phyloP scores from a whole-genome alignment of 306 rosid genomes.

The Prosopis cineraria region DNA sequence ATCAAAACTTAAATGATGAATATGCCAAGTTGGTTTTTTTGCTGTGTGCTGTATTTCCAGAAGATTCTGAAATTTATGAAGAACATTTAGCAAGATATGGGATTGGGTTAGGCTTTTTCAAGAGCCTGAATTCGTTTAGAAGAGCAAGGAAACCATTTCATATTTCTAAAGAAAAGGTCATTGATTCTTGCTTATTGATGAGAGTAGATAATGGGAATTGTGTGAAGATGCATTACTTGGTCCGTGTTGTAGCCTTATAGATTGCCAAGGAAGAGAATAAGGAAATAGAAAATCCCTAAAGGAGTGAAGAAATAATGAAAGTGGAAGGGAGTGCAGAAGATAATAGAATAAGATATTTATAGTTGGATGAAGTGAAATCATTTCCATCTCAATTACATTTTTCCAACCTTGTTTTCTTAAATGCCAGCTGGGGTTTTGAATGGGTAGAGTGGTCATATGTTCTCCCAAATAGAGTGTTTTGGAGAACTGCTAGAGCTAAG shows the following conservation, averaged over 20 bases:
- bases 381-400: no score
- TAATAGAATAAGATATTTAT: no score
- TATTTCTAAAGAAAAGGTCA: not conserved
- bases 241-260: not conserved
- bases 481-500: no score
- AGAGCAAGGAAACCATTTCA: no score
- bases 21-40: not conserved
- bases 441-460: no score
- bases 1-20: not conserved
- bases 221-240: not conserved
- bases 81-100: not conserved
- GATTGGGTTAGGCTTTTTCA: not conserved
- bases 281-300: no score
- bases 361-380: no score
- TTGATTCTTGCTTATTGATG: not conserved
- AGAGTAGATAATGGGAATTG: not conserved
- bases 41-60: conserved; percentile 2
- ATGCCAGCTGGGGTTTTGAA: no score
- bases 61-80: not conserved
- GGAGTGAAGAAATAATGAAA: no score
- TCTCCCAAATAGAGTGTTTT: no score
- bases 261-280: not conserved
- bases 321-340: no score
- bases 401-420: no score
- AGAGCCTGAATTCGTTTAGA: not conserved